Evolutionary conservation across 129 eudicot genomes (phyloP), one percentile per base, ranked within the genome.

Genomic region (Solidago caesia): DNA sequence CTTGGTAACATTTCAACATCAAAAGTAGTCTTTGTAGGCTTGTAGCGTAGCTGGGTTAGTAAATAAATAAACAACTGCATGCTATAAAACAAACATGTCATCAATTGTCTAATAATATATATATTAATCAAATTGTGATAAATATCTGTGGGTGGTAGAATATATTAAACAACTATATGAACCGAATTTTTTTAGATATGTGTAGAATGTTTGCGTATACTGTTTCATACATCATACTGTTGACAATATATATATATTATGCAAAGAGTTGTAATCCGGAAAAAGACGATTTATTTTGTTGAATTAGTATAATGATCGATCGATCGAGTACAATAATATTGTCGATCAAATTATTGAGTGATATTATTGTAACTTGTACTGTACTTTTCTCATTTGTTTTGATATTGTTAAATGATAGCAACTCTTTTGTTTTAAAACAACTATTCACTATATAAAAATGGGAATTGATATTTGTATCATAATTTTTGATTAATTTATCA

Each of bases 1-100:
- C 16, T 71, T 13, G 75, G 75, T 71, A 71, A 55, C 75, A 71
- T 66, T n/a, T 66, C 71, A 26, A 66, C 71, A 66, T 66, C 71
- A 66, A 12, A 66, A 44, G 39, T 7, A 52, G 53, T 15, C 70
- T 42, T 8, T 51, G 39, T 7, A 52, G 53, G 8, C 70, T 42
- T 16, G 70, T 44, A 11, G 33, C 52, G 44, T n/a, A 66, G 55
- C 71, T 44, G 51, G 52, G 15, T 14, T 14, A 1, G 41, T 4
- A 64, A 41, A 64, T 41, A 64, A 6, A 12, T 63, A 42, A 44
- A 13, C n/a, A 66, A 15, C 16, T 44, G 5, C n/a, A n/a, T n/a
- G n/a, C 41, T 15, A n/a, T 65, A 65, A 44, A n/a, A 44, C 70
- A 66, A 66, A 66, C 55, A 3, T 44, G 53, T 66, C 55, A 16